Conservation (phyloP, 2,329 filamentous ascomycete genomes). For the Aspergillus latus region DNA sequence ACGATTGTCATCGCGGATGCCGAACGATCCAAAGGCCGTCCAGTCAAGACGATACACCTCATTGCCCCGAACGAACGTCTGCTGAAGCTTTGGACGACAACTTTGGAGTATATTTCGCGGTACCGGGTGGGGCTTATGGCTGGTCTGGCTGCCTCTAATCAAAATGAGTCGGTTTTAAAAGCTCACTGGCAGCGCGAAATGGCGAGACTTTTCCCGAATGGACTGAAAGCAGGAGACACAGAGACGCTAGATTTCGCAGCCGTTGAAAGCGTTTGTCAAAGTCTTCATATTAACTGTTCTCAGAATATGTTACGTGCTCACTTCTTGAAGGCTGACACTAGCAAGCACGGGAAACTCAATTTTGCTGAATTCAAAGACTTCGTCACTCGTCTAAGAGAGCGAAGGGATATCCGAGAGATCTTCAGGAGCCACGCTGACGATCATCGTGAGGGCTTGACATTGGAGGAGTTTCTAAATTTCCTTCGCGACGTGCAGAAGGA, state of each 20-base stretch:
- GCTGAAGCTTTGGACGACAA: conserved; percentile 77
- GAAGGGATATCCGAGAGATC: conserved; percentile 75
- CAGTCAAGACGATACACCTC: conserved; percentile 79
- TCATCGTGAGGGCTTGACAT: conserved; percentile 64
- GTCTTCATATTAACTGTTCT: conserved; percentile 87
- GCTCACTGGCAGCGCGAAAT: conserved; percentile 87
- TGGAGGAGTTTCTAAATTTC: conserved; percentile 73
- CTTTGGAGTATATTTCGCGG: conserved; percentile 78
- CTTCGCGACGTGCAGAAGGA: conserved; percentile 72
- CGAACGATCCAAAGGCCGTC: conserved; percentile 69
- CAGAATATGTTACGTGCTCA: conserved; percentile 69
- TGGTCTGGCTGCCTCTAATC: conserved; percentile 72
- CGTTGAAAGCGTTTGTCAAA: conserved; percentile 81
- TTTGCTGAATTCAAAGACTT: conserved; percentile 83
- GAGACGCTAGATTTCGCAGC: conserved; percentile 75
- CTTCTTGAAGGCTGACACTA: conserved; percentile 71
- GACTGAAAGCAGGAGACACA: conserved; percentile 45
- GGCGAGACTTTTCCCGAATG: conserved; percentile 60
- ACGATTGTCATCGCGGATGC: conserved; percentile 83
- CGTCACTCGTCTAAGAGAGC: conserved; percentile 76
- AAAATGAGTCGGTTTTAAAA: conserved; percentile 76
- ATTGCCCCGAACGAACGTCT: conserved; percentile 72
- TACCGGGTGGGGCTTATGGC: conserved; percentile 89
- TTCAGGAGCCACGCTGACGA: conserved; percentile 64
- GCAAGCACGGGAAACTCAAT: conserved; percentile 65